Conservation (phyloP, 2,329 filamentous ascomycete species). For the Hansfordia pulvinata region DNA sequence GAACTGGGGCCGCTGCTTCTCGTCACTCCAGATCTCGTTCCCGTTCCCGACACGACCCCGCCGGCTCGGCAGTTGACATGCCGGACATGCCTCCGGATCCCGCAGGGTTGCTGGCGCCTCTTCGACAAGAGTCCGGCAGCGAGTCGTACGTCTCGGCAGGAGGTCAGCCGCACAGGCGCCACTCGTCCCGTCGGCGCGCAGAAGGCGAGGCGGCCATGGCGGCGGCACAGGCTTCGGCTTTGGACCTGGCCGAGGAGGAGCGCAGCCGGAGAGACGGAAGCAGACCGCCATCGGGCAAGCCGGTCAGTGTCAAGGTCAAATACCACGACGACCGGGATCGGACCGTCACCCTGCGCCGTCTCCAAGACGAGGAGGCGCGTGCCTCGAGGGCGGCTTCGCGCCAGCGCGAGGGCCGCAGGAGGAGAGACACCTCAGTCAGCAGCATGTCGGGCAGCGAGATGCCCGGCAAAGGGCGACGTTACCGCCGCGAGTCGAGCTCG, state of each 20-base stretch:
- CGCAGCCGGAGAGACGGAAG: slow-evolving; percentile 22
- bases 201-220: slow-evolving; percentile 31
- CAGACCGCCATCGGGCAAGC: slow-evolving; percentile 26
- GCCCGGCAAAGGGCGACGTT: slow-evolving; percentile 30
- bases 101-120: slow-evolving; percentile 23
- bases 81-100: slow-evolving; percentile 40
- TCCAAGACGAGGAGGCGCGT: slow-evolving; percentile 49
- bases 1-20: background rate
- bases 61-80: slow-evolving; percentile 26
- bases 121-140: slow-evolving; percentile 25
- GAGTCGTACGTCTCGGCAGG: slow-evolving; percentile 27
- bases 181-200: slow-evolving; percentile 30
- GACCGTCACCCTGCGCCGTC: slow-evolving; percentile 45
- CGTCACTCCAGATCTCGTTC: slow-evolving; percentile 1
- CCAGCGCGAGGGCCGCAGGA: slow-evolving; percentile 21
- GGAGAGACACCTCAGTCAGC: slow-evolving; percentile 36
- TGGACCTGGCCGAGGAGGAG: slow-evolving; percentile 29
- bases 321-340: slow-evolving; percentile 46
- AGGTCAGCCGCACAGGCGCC: slow-evolving; percentile 24
- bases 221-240: slow-evolving; percentile 31
- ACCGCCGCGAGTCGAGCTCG: slow-evolving; percentile 38
- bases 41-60: slow-evolving; percentile 3
- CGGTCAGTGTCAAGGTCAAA: slow-evolving; percentile 44
- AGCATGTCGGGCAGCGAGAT: slow-evolving; percentile 44
- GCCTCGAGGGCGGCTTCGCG: slow-evolving; percentile 26